These are phyloP conservation scores for Fusarium sp. DNA, from an alignment of 2,329 filamentous ascomycete species.

Conservation along the genomic window DNA sequence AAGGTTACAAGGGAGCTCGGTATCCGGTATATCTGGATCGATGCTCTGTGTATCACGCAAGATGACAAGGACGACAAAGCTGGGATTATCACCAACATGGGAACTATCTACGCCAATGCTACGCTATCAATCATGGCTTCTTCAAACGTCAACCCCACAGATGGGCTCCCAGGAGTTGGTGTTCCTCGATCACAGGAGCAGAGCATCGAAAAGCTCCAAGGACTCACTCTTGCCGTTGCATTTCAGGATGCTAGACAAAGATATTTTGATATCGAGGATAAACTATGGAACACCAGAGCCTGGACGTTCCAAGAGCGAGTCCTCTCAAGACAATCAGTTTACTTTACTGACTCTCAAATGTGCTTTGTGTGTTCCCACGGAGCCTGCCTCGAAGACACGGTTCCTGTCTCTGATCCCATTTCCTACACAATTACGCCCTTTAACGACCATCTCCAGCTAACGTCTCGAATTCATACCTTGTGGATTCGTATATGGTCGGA, in stretches of 20 bases:
- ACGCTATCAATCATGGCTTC: constrained; percentile 16
- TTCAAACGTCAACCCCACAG: constrained; percentile 5
- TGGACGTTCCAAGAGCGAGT: constrained; percentile 22
- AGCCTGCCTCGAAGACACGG: constrained; percentile 4
- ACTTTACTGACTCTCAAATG: constrained; percentile 13
- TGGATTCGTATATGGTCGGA: constrained; percentile 14
- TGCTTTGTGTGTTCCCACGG: constrained; percentile 19
- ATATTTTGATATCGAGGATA: constrained; percentile 3
- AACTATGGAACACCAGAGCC: constrained; percentile 11
- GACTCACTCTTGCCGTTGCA: not conserved
- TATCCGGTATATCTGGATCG: constrained; percentile 22
- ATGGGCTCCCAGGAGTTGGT: constrained; percentile 6
- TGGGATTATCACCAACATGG: constrained; percentile 14
- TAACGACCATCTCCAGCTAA: constrained; percentile 3
- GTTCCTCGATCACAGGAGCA: not conserved
- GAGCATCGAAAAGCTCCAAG: not conserved
- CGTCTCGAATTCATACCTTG: not conserved
- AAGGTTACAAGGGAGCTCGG: not conserved
- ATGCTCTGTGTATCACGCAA: constrained; percentile 17
- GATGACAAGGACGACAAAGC: constrained; percentile 15
- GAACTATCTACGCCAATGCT: constrained; percentile 15
- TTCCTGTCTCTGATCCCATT: not conserved
- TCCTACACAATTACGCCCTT: not conserved
- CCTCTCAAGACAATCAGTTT: constrained; percentile 10
- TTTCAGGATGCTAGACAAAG: not conserved